These are phyloP conservation scores for Saksenaea vasiformis DNA, from an alignment of 371 early-diverging fungal genomes.

Conservation along the genomic window DNA sequence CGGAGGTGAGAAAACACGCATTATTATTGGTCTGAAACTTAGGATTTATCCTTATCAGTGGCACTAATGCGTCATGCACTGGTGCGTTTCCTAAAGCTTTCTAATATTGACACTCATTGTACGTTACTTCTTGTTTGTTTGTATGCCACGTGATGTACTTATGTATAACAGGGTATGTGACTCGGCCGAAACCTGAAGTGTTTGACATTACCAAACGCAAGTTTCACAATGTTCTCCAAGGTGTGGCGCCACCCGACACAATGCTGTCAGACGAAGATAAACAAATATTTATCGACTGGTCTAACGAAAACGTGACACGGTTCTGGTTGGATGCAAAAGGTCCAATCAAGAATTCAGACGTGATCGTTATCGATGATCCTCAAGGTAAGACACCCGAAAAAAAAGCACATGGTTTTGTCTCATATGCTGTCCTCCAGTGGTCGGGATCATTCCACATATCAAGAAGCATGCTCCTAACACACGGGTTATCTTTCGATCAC, in stretches of 20 bases:
- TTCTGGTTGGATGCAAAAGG: slow-evolving; percentile 76
- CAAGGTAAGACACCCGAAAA: slow-evolving; percentile 56
- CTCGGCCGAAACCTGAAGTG: slow-evolving; percentile 78
- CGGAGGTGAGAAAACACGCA: slow-evolving; percentile 54
- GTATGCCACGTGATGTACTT: not conserved
- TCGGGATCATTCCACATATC: slow-evolving; percentile 78
- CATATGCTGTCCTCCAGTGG: slow-evolving; percentile 37
- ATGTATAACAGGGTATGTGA: slow-evolving; percentile 59
- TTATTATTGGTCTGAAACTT: not conserved
- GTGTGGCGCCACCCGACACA: slow-evolving; percentile 68
- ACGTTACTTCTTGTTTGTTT: slow-evolving; percentile 11
- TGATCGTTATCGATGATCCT: slow-evolving; percentile 89
- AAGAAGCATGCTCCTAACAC: slow-evolving; percentile 68
- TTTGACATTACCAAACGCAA: slow-evolving; percentile 86
- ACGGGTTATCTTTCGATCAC: slow-evolving; percentile 81
- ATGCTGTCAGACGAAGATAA: slow-evolving; percentile 72
- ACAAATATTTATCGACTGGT: slow-evolving; percentile 72
- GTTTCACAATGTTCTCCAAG: slow-evolving; percentile 90
- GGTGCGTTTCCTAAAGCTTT: slow-evolving; percentile 67
- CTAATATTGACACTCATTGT: slow-evolving; percentile 70
- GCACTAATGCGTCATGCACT: slow-evolving; percentile 90
- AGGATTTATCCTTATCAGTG: slow-evolving; percentile 43
- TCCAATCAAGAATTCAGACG: slow-evolving; percentile 68
- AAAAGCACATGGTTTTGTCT: not conserved
- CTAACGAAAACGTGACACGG: slow-evolving; percentile 69